Conservation (phyloP, 768 basidiomycete genomes). For the Russula abietina region DNA sequence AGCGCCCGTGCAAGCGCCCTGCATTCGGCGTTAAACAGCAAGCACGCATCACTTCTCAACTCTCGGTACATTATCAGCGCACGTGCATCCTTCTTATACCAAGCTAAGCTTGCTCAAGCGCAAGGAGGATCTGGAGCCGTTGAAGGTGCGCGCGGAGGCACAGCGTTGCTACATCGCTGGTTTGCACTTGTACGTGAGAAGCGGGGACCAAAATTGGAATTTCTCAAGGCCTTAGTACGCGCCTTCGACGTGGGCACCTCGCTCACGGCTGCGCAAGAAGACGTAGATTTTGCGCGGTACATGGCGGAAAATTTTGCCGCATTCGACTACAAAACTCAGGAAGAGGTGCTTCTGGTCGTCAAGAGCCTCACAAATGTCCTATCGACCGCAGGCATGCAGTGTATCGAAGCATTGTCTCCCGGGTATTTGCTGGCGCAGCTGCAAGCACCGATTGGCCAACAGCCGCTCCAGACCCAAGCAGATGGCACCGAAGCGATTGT, state of each 20-base stretch:
- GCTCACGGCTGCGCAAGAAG: slow-evolving; percentile 60
- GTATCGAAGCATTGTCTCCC: slow-evolving; percentile 70
- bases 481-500: background rate
- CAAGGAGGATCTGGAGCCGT: slow-evolving; percentile 30
- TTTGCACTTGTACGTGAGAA: slow-evolving; percentile 90
- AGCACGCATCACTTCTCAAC: slow-evolving; percentile 86
- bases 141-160: slow-evolving; percentile 43
- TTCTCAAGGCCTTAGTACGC: slow-evolving; percentile 74
- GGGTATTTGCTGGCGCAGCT: slow-evolving; percentile 61
- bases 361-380: slow-evolving; percentile 69
- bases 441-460: slow-evolving; percentile 32
- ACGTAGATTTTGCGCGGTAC: slow-evolving; percentile 82
- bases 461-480: background rate
- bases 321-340: slow-evolving; percentile 92
- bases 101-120: slow-evolving; percentile 48
- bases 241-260: slow-evolving; percentile 69
- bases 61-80: slow-evolving; percentile 80
- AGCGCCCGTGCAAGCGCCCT: slow-evolving; percentile 73
- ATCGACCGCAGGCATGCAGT: slow-evolving; percentile 74
- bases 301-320: slow-evolving; percentile 92
- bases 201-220: slow-evolving; percentile 77
- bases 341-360: slow-evolving; percentile 85
- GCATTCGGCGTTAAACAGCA: slow-evolving; percentile 76
- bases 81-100: slow-evolving; percentile 76
- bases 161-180: slow-evolving; percentile 83